These are phyloP conservation scores for Omphalea diandra DNA, from an alignment of 441 rosid genomes.

Conservation along the genomic window DNA sequence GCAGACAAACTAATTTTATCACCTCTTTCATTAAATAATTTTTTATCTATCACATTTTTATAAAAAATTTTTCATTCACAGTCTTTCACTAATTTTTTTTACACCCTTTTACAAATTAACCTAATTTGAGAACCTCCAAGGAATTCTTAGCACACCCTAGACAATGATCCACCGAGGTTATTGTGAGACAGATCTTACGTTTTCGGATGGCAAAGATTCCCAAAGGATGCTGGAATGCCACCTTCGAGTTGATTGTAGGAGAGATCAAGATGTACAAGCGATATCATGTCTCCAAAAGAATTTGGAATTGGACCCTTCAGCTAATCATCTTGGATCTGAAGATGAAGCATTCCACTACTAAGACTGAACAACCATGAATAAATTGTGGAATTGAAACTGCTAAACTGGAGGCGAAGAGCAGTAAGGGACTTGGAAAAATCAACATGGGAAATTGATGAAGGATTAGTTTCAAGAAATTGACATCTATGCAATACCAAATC, in stretches of 20 bases:
- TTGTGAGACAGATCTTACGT: not conserved
- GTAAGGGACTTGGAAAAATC: slow-evolving; percentile 19
- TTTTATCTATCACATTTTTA: no score
- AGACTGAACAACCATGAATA: slow-evolving; percentile 11
- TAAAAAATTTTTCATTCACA: no score
- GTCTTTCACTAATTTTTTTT: no score
- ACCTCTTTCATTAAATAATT: no score
- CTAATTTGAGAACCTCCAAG: not conserved
- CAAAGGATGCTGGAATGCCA: slow-evolving; percentile 1
- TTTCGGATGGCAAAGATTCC: slow-evolving; percentile 6
- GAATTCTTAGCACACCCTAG: not conserved
- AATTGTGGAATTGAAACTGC: slow-evolving; percentile 1
- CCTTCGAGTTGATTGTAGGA: slow-evolving; percentile 16
- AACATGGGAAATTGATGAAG: slow-evolving; percentile 8
- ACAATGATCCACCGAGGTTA: not conserved
- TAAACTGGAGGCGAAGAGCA: not conserved
- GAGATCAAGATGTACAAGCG: slow-evolving; percentile 8
- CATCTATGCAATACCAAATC: not conserved
- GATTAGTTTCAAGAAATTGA: slow-evolving; percentile 14
- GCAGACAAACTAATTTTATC: no score
- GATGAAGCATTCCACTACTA: slow-evolving; percentile 8
- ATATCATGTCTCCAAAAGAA: slow-evolving; percentile 11
- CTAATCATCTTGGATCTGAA: not conserved
- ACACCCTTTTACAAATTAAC: no score
- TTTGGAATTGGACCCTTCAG: slow-evolving; percentile 18